These are phyloP conservation scores for Chytriomyces hyalinus DNA, from an alignment of 192 early-diverging fungal genomes.

Conservation along the genomic window DNA sequence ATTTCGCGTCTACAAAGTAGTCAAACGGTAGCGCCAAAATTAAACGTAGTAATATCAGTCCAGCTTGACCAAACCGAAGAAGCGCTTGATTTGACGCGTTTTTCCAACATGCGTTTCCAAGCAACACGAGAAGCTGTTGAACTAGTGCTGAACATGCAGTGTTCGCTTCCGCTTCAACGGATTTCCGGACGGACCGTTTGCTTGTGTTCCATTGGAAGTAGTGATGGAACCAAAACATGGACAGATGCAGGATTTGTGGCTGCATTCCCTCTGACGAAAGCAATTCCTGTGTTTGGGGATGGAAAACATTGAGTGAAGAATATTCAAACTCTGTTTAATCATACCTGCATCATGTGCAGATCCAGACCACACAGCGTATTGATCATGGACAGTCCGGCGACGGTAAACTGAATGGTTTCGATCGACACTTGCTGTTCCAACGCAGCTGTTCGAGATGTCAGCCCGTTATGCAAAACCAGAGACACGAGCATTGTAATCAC, in stretches of 20 bases:
- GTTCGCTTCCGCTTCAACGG: background rate
- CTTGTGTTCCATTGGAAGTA: constrained; percentile 27
- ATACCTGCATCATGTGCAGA: constrained; percentile 25
- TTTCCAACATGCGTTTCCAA: constrained; percentile 27
- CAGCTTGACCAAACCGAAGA: constrained; percentile 29
- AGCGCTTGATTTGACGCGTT: constrained; percentile 25
- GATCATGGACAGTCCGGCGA: constrained; percentile 19
- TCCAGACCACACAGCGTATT: constrained; percentile 23
- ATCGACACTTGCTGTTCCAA: constrained; percentile 1
- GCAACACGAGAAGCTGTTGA: constrained; percentile 26
- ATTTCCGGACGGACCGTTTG: background rate
- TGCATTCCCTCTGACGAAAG: constrained; percentile 39
- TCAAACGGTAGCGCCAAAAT: constrained; percentile 32
- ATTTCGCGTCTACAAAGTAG: constrained; percentile 29
- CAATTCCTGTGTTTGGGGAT: constrained; percentile 4
- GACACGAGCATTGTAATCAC: constrained; percentile 33
- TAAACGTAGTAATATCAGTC: constrained; percentile 32
- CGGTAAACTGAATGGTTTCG: constrained; percentile 6
- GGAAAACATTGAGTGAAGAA: constrained; percentile 4
- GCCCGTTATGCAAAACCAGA: constrained; percentile 24
- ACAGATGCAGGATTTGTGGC: constrained; percentile 37
- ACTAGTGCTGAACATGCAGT: constrained; percentile 12
- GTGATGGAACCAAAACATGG: constrained; percentile 35
- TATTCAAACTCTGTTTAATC: background rate
- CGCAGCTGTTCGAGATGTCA: constrained; percentile 22